These are phyloP conservation scores for Pestalotiopsis sp. DNA, from an alignment of 2,329 filamentous ascomycete genomes.

Conservation along the genomic window DNA sequence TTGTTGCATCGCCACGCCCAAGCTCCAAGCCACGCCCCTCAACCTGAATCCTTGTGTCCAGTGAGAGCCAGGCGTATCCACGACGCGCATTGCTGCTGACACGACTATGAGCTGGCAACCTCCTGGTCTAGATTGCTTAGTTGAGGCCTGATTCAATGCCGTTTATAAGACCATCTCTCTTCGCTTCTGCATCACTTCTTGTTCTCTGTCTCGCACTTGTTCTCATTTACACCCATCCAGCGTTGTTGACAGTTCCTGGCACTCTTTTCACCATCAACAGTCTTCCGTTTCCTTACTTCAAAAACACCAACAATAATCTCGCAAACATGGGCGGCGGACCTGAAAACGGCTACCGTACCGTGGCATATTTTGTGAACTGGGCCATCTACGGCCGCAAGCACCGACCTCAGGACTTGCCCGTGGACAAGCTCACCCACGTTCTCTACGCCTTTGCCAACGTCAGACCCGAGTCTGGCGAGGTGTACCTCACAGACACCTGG, in stretches of 20 bases:
- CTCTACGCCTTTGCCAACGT: slow-evolving; percentile 93
- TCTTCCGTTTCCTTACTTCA: neutral
- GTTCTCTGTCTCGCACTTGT: slow-evolving; percentile 4
- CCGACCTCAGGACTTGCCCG: slow-evolving; percentile 81
- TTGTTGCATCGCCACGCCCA: slow-evolving; percentile 14
- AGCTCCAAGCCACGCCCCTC: slow-evolving; percentile 16
- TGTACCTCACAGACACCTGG: slow-evolving; percentile 68
- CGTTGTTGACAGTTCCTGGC: neutral
- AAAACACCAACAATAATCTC: neutral
- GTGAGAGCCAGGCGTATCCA: neutral
- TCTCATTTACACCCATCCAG: slow-evolving; percentile 5
- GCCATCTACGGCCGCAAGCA: slow-evolving; percentile 87
- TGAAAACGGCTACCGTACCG: slow-evolving; percentile 58
- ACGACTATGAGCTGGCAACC: neutral
- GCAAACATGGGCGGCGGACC: slow-evolving; percentile 46
- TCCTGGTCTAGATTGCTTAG: slow-evolving; percentile 5
- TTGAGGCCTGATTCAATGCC: neutral
- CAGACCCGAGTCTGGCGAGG: slow-evolving; percentile 75
- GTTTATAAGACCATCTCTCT: neutral
- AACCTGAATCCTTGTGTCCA: slow-evolving; percentile 11
- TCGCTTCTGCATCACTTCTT: slow-evolving; percentile 2
- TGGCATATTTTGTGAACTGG: slow-evolving; percentile 79
- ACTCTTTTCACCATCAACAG: neutral
- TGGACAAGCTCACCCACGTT: slow-evolving; percentile 81
- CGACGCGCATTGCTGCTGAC: slow-evolving; percentile 10